A percentile compares a stretch with the other conserved stretches of the same genome.
Evolutionary conservation across 1,139 yeast genomes (phyloP).

Genomic region (Casaregolazyma suthepensis): DNA sequence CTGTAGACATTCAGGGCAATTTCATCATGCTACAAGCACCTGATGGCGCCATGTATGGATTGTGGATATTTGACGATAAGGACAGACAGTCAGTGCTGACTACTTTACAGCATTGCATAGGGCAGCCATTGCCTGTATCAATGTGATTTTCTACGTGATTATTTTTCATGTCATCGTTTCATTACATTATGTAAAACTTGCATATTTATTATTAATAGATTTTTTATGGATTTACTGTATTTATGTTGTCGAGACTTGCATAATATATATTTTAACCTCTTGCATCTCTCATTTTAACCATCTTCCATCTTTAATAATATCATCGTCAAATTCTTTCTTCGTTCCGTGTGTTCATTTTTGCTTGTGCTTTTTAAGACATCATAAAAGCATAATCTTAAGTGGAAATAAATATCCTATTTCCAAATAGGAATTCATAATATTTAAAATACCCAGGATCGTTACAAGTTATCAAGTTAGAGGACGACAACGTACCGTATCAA

Average conservation of each 20-base stretch:
- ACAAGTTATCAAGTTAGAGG: too few species aligned
- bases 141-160: not conserved
- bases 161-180: not conserved
- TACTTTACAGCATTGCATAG: constrained; percentile 46
- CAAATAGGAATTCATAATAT: not conserved
- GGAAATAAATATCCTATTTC: not conserved
- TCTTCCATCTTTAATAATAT: too few species aligned
- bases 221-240: too few species aligned
- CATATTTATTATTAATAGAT: not conserved
- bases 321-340: not conserved
- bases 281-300: not conserved
- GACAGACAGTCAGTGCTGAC: constrained; percentile 62
- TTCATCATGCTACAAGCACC: constrained; percentile 73
- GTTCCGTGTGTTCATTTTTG: not conserved
- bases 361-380: not conserved
- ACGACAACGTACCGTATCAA: too few species aligned
- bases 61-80: constrained; percentile 78
- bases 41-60: constrained; percentile 74
- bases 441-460: too few species aligned
- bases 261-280: not conserved
- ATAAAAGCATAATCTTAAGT: not conserved
- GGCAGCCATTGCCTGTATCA: not conserved
- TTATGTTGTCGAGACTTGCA: not conserved
- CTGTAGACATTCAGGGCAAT: constrained; percentile 72
- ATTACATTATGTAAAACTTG: not conserved